Percentiles rank a stretch among this genome's conserved stretches.
Conservation (phyloP, 1,284 basidiomycete species). For the Fomitiporia mediterranea region DNA sequence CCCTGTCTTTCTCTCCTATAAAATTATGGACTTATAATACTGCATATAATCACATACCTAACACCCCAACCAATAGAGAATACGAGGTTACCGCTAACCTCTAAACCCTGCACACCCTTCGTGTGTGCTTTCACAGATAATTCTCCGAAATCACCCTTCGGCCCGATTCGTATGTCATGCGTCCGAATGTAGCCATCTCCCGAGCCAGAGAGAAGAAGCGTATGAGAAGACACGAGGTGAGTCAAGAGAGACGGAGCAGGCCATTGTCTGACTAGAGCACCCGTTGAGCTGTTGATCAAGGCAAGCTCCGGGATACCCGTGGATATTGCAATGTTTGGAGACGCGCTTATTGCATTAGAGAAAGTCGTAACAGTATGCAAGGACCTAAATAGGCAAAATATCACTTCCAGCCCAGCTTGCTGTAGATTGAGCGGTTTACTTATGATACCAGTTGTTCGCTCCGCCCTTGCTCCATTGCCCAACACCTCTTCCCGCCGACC, state of each 20-base stretch:
- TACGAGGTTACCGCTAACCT: constrained; percentile 70
- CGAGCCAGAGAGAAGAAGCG: constrained; percentile 69
- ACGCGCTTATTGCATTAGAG: constrained; percentile 48
- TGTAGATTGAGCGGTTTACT: constrained; percentile 37
- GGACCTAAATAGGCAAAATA: constrained; percentile 35
- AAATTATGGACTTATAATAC: constrained; percentile 14
- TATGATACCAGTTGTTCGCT: constrained; percentile 74
- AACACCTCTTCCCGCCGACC: constrained; percentile 52
- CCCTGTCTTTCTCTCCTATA: constrained; percentile 58
- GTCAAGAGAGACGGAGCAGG: constrained; percentile 53
- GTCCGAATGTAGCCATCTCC: constrained; percentile 81
- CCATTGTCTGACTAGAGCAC: constrained; percentile 59
- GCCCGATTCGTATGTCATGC: constrained; percentile 76
- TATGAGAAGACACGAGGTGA: constrained; percentile 62
- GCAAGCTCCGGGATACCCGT: constrained; percentile 61
- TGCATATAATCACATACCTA: constrained; percentile 46
- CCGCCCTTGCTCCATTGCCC: constrained; percentile 79
- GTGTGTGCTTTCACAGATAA: constrained; percentile 69
- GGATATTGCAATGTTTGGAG: constrained; percentile 58
- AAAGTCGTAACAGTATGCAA: constrained; percentile 50
- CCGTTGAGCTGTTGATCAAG: constrained; percentile 71
- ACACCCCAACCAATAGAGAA: constrained; percentile 86
- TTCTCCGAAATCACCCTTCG: constrained; percentile 40
- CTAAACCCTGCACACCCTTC: constrained; percentile 80
- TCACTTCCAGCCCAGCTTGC: too few relatives aligned